These are phyloP conservation scores for Euphorbia tirucalli DNA, from an alignment of 345 rosid species.

Conservation along the genomic window DNA sequence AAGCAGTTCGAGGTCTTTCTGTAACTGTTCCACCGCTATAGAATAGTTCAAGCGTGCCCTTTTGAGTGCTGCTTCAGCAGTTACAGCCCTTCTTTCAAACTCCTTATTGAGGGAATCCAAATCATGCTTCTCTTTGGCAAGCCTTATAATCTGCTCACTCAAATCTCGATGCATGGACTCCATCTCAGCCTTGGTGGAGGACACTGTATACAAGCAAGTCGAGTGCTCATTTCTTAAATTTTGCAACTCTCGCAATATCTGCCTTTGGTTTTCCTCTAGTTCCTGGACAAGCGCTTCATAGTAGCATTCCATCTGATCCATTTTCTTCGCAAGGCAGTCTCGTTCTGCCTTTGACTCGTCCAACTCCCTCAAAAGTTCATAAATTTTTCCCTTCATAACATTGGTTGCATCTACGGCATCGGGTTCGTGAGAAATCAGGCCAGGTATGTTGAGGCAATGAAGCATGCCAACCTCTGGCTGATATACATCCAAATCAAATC, in stretches of 20 bases:
- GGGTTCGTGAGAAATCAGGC: conserved; percentile 54
- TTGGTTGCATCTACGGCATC: conserved; percentile 47
- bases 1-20: conserved; percentile 92
- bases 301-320: conserved; percentile 98
- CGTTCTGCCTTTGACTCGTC: conserved; percentile 85
- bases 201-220: conserved; percentile 59
- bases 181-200: conserved; percentile 81
- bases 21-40: conserved; percentile 87
- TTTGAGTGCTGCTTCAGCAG: conserved; percentile 86
- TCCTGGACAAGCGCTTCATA: conserved; percentile 93
- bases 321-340: conserved; percentile 82
- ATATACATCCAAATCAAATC: conserved; percentile 57
- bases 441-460: conserved; percentile 61
- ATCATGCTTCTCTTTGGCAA: conserved; percentile 64
- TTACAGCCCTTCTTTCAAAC: conserved; percentile 70
- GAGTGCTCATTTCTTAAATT: conserved; percentile 88
- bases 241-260: conserved; percentile 84
- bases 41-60: conserved; percentile 97
- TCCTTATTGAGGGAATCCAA: conserved; percentile 64
- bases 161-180: conserved; percentile 60
- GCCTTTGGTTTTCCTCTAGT: conserved; percentile 98
- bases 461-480: conserved; percentile 75
- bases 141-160: conserved; percentile 58
- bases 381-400: conserved; percentile 67
- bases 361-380: conserved; percentile 84